Base-by-base conservation (phyloP, 257 asterid genomes). In the Leptodermis oblonga region DNA sequence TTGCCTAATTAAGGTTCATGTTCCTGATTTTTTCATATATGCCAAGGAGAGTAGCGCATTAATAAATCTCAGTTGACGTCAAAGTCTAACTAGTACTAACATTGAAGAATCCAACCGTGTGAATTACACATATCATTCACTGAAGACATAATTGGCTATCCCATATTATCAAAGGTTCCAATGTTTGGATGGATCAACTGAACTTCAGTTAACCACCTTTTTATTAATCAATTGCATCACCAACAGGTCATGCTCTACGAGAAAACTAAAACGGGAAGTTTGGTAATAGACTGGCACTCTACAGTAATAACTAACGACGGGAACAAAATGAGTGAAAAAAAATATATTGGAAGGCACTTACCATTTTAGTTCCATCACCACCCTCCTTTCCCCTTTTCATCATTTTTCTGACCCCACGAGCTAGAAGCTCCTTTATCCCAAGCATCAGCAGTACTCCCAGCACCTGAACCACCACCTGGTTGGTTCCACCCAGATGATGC, bases 341-440 rank as follows among this genome's bases (percentile, higher is more conserved):
- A 15, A 42, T 45, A 22, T 22, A 65, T 43, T 10, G 25, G 33
- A 59, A 15, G 20, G 63, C 15, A 68, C 54, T 72, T 81, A 85
- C 92, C 88, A 45, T 52, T 51, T 52, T 23, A 78, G 76, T 67
- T 70, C 33, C 62, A 62, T 84, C 79, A 86, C 96, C 97, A 87
- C 63, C 91, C 95, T 65, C 92, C 85, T 75, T 79, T 76, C 71
- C 77, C 78, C 59, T 78, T 73, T n/a, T 83, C 95, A 74, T 71
- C 78, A 65, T 49, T 65, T 62, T 82, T 77, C 61, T 80, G 77
- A 82, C 56, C 82, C 86, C 88, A 79, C 11, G 90, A 78, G 76
- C 79, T 74, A 59, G 79, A 59, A 59, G 74, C 68, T 48, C 81
- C 75, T 71, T 75, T 77, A 15, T 76, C 84, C 82, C 81, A 76